phyloP scores from a whole-genome alignment of 1,139 yeast genomes.

The Protomyces lactucae-debilis region DNA sequence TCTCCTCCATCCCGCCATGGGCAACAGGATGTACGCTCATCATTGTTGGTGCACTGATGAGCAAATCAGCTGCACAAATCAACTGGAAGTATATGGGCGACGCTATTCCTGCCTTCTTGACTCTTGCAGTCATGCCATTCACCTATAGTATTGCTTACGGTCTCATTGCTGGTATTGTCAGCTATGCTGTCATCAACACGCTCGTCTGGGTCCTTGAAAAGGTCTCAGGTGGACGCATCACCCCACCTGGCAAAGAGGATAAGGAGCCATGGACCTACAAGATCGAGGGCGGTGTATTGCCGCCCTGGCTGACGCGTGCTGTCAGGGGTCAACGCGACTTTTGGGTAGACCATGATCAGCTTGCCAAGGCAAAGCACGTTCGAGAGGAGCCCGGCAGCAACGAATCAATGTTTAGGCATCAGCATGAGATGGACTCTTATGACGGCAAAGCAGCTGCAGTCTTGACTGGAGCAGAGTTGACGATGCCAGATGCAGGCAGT shows the following conservation, averaged over 20 bases:
- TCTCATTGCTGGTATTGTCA: conserved; percentile 32
- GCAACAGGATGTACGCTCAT: conserved; percentile 33
- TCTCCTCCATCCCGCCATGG: conserved; percentile 33
- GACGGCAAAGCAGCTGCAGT: not conserved
- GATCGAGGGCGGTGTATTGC: conserved; percentile 27
- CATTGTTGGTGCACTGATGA: conserved; percentile 33
- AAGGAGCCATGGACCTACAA: conserved; percentile 33
- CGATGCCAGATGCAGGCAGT: not conserved
- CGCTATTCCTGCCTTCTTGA: conserved; percentile 32
- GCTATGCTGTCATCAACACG: conserved; percentile 31
- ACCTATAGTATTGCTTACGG: conserved; percentile 34
- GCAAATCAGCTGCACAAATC: conserved; percentile 30
- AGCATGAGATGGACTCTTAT: not conserved
- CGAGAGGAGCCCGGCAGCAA: not conserved
- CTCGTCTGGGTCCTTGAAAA: conserved; percentile 28
- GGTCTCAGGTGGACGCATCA: conserved; percentile 28
- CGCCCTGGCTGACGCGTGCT: conserved; percentile 25
- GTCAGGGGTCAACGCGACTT: conserved; percentile 13
- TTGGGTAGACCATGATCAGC: conserved; percentile 9
- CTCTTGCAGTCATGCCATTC: conserved; percentile 33
- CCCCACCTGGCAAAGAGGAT: conserved; percentile 31
- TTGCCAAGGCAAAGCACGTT: not conserved
- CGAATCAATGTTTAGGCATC: not conserved
- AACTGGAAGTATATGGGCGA: conserved; percentile 33
- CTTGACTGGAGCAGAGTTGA: not conserved